Conservation (phyloP, 1,284 basidiomycete genomes). For the Moesziomyces sp. region DNA sequence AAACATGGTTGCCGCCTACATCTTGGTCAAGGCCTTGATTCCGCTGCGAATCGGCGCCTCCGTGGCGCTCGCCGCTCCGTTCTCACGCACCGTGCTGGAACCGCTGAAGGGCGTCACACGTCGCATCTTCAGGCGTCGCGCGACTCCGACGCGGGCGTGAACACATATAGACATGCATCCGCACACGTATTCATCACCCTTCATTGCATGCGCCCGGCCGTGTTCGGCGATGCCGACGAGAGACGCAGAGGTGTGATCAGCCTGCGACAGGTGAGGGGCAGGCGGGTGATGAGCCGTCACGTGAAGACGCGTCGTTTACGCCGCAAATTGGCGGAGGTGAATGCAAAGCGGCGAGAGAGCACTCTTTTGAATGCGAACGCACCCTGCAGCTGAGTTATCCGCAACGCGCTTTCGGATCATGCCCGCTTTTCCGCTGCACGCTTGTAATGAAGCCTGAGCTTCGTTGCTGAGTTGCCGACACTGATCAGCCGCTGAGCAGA, state of each 20-base stretch:
- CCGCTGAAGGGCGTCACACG: conserved; percentile 69
- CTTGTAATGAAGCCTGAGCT: neutral
- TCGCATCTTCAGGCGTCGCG: conserved; percentile 2
- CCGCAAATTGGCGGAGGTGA: neutral
- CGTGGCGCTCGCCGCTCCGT: conserved; percentile 79
- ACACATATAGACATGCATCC: neutral
- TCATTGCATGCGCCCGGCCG: too few relatives aligned
- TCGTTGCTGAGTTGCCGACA: too few relatives aligned
- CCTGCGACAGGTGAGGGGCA: too few relatives aligned
- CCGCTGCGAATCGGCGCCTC: conserved; percentile 81
- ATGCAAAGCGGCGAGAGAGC: too few relatives aligned
- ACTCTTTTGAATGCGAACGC: too few relatives aligned
- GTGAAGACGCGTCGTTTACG: neutral
- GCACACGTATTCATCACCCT: neutral
- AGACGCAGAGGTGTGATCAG: too few relatives aligned
- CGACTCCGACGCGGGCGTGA: conserved; percentile 11
- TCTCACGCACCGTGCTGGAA: conserved; percentile 77
- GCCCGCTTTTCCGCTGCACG: too few relatives aligned
- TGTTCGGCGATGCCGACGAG: too few relatives aligned
- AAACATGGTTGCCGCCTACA: conserved; percentile 79
- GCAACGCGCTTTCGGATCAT: too few relatives aligned
- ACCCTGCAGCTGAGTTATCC: too few relatives aligned
- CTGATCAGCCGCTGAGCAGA: too few relatives aligned
- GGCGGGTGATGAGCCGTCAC: neutral
- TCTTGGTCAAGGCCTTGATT: conserved; percentile 82